Conservation (phyloP, 805 yeast species). For the Yamadazyma phyllophila region DNA sequence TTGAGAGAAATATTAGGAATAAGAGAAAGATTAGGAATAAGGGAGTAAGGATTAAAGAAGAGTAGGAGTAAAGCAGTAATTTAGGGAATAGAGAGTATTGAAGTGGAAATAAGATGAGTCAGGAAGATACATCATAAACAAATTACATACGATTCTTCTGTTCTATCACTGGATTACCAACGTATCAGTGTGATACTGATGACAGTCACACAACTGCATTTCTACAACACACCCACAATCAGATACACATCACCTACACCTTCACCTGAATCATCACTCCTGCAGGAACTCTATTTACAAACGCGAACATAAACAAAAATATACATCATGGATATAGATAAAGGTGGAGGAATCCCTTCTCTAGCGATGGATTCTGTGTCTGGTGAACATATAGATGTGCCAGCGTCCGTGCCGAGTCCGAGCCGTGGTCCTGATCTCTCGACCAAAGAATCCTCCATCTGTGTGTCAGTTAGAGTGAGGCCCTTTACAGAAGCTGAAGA, state of each 20-base stretch:
- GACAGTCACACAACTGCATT: neutral
- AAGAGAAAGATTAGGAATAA: no score
- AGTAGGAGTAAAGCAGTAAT: no score
- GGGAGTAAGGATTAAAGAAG: no score
- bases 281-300: neutral
- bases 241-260: neutral
- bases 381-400: neutral
- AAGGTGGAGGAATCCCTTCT: neutral
- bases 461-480: slow-evolving; percentile 77
- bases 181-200: neutral
- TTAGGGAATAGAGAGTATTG: no score
- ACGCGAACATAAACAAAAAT: neutral
- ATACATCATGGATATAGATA: neutral
- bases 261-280: neutral
- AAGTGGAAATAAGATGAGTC: no score
- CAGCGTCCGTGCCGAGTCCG: neutral
- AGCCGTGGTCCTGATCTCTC: neutral
- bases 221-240: neutral
- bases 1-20: no score
- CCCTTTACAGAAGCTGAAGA: slow-evolving; percentile 70
- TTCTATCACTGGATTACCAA: no score
- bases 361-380: neutral
- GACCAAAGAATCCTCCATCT: slow-evolving; percentile 54
- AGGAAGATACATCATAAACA: no score
- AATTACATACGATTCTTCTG: no score